These are phyloP conservation scores for Phytopythium oedochilum DNA, from an alignment of 352 stramenopile species.

Conservation along the genomic window DNA sequence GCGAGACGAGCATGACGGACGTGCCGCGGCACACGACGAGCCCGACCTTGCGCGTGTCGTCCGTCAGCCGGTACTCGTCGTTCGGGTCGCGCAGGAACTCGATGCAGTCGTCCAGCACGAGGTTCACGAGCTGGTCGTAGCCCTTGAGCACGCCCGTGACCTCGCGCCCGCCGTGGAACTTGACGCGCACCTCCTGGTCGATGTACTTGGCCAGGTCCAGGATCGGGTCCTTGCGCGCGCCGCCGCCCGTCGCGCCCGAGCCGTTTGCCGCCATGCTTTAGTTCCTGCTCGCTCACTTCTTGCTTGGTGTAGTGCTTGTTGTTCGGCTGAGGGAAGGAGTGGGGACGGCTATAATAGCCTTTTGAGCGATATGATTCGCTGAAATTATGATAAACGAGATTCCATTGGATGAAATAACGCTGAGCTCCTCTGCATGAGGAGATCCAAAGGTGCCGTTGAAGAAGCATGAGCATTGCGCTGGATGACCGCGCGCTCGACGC, in stretches of 20 bases:
- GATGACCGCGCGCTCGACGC: slow-evolving; percentile 64
- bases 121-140: slow-evolving; percentile 97
- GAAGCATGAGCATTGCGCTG: slow-evolving; percentile 32
- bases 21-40: slow-evolving; percentile 93
- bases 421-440: background rate
- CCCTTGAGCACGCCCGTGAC: slow-evolving; percentile 91
- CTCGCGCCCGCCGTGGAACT: slow-evolving; percentile 93
- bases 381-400: background rate
- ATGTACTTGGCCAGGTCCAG: slow-evolving; percentile 95
- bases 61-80: slow-evolving; percentile 86
- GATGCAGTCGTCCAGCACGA: slow-evolving; percentile 95
- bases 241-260: slow-evolving; percentile 11
- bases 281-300: background rate
- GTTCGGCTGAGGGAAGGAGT: background rate
- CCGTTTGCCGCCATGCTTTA: slow-evolving; percentile 61
- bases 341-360: background rate
- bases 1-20: slow-evolving; percentile 90
- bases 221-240: slow-evolving; percentile 78
- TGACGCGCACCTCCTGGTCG: slow-evolving; percentile 92
- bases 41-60: slow-evolving; percentile 90
- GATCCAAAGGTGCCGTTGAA: slow-evolving; percentile 10
- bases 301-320: background rate
- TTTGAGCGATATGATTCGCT: slow-evolving; percentile 12
- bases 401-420: slow-evolving; percentile 3
- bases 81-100: slow-evolving; percentile 93